Base-by-base conservation (phyloP, 805 yeast species). In the Hanseniaspora occidentalis region DNA sequence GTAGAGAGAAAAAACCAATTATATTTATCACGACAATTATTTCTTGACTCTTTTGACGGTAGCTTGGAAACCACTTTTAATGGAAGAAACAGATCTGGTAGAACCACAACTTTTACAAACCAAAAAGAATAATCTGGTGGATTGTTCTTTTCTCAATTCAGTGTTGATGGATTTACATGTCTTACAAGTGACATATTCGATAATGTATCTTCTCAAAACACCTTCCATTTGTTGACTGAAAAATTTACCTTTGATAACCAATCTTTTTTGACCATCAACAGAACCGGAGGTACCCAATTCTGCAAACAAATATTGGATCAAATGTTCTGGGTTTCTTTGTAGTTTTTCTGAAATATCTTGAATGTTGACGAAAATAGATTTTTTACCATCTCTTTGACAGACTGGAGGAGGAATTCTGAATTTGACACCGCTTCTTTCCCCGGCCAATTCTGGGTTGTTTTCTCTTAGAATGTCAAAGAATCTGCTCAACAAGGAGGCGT, bases 231-330 rank as follows among this genome's bases (percentile, higher is more conserved):
- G 96, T 67, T 89, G 92, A 53, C 95, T 95, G 69, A 83, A 94
- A 73, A 86, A 92, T 65, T 94, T 84, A 71, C 99, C 99, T 71
- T 85, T 92, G 63, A 92, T 89, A 48, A 92, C 86, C 62, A 92
- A 76, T 66, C 98, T 81, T 71, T 86, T 84, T 64, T 84, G 89
- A 62, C 97, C 98, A 66, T 92, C 99, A 45, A 92, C 89, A 42
- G 96, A 88, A 59, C 99, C 99, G 2, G 97, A 85, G 17, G 99
- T 92, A 79, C 99, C 99, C 74, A 92, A 73, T 69, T 92, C 99
- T 1, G 97, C 96, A 66, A 92, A 92, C 65, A 92, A 67, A 66
- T 82, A 92, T 69, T 86, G 96, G 63, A 92, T 92, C 49, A 92
- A 78, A 67, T 92, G 98, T 58, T 92, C 98, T 51, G 95, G 92